A percentile compares a stretch with the other conserved stretches of the same genome.
These are phyloP conservation scores for Trichosporon sp. DNA, from an alignment of 1,284 basidiomycete genomes.

Conservation along the genomic window DNA sequence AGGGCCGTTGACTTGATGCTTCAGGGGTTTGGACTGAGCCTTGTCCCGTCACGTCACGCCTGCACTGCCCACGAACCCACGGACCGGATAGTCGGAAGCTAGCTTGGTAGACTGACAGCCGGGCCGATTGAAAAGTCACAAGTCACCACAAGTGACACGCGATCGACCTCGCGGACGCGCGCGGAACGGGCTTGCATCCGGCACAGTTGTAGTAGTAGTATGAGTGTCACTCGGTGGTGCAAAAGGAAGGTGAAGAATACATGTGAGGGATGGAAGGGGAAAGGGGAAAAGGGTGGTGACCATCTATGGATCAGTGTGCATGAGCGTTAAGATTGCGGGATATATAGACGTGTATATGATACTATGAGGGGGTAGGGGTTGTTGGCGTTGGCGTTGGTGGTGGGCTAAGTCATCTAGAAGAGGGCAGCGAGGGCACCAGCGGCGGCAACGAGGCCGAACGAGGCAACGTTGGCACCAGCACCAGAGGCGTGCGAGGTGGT, in stretches of 20 bases:
- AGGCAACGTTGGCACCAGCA: conserved; percentile 17
- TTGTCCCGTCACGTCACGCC: no score
- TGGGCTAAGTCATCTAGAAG: conserved; percentile 22
- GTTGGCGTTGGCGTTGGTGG: no score
- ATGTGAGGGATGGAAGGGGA: conserved; percentile 7
- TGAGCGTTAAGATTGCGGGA: conserved; percentile 5
- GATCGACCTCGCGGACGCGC: neutral
- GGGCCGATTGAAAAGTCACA: no score
- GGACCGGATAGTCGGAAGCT: no score
- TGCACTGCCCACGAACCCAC: no score
- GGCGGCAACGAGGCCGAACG: conserved; percentile 18
- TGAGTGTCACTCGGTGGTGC: neutral
- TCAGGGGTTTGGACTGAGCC: no score
- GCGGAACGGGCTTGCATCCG: neutral
- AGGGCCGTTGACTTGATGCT: no score
- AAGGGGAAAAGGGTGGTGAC: neutral
- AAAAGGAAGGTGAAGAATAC: conserved; percentile 2
- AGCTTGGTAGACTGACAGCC: no score
- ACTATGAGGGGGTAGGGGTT: conserved; percentile 2
- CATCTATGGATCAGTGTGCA: conserved; percentile 4
- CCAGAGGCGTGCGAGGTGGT: conserved; percentile 7
- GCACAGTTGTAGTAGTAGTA: neutral
- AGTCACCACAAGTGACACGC: no score
- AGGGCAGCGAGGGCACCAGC: conserved; percentile 26
- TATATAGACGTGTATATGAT: conserved; percentile 7